Evolutionary conservation across 345 rosid species (phyloP).

Genomic region (Moricandia moricandioides): DNA sequence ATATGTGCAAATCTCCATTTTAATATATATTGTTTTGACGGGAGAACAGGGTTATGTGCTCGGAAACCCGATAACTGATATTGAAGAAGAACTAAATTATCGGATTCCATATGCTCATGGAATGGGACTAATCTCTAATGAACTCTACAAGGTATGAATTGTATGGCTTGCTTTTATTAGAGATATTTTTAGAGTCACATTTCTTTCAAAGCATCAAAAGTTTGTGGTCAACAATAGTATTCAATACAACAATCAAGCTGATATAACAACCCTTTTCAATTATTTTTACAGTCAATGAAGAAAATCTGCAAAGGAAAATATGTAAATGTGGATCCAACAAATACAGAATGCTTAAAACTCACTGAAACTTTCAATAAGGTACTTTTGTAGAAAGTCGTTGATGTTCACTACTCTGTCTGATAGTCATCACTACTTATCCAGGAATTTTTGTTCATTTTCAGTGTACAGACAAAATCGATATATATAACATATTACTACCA

Average conservation of each 20-base stretch:
- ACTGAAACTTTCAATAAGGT: neutral
- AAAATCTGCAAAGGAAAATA: slow-evolving; percentile 17
- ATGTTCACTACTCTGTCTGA: neutral
- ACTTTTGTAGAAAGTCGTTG: neutral
- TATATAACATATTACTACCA: neutral
- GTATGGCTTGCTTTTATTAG: neutral
- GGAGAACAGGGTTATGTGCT: slow-evolving; percentile 48
- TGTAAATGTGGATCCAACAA: neutral
- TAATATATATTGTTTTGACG: neutral
- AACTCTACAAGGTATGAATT: slow-evolving; percentile 44
- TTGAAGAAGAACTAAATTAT: slow-evolving; percentile 31
- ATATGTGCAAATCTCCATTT: no score
- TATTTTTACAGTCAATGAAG: slow-evolving; percentile 3
- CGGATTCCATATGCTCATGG: slow-evolving; percentile 40
- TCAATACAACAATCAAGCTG: no score
- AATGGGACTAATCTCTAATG: slow-evolving; percentile 50
- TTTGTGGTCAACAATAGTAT: no score
- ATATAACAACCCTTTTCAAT: neutral
- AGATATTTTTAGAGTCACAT: neutral
- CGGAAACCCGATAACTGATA: slow-evolving; percentile 45
- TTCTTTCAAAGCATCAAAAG: neutral
- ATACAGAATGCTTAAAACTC: neutral
- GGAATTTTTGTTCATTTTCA: neutral
- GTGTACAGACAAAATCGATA: neutral
- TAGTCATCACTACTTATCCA: neutral